Conservation (phyloP, 2,329 filamentous ascomycete species). For the Onygenales sp. region DNA sequence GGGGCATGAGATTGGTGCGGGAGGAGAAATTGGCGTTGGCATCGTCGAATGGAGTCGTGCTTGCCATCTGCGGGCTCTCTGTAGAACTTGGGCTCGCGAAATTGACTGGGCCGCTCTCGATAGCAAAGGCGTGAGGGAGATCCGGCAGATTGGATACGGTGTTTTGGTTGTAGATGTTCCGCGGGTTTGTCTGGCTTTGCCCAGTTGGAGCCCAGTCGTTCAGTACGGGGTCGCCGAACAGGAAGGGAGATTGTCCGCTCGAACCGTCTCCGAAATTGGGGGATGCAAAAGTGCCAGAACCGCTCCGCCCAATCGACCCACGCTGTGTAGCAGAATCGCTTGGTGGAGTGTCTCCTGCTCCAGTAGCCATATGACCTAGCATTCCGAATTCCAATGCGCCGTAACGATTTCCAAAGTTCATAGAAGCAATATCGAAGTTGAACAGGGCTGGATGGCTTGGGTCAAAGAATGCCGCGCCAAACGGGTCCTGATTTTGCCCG, state of each 20-base stretch:
- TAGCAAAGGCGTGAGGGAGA: constrained; percentile 50
- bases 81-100: constrained; percentile 51
- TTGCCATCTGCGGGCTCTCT: constrained; percentile 41
- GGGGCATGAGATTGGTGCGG: constrained; percentile 15
- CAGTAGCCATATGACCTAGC: constrained; percentile 91
- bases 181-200: constrained; percentile 14
- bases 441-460: constrained; percentile 86
- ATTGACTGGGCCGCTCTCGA: constrained; percentile 47
- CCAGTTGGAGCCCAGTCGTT: constrained; percentile 32
- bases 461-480: constrained; percentile 60
- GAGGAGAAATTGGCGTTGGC: constrained; percentile 14
- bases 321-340: constrained; percentile 48
- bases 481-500: constrained; percentile 30
- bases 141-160: constrained; percentile 33
- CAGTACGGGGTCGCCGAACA: constrained; percentile 37
- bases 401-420: constrained; percentile 95
- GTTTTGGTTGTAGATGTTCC: constrained; percentile 26
- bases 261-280: constrained; percentile 38
- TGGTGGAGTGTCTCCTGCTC: constrained; percentile 68
- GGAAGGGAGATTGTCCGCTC: constrained; percentile 32
- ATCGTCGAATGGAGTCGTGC: constrained; percentile 34
- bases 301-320: constrained; percentile 36
- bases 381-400: constrained; percentile 93
- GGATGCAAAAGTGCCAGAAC: constrained; percentile 28
- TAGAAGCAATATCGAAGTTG: constrained; percentile 88